Evolutionary conservation across 768 basidiomycete genomes (phyloP).

Genomic region (Lactarius vividus): DNA sequence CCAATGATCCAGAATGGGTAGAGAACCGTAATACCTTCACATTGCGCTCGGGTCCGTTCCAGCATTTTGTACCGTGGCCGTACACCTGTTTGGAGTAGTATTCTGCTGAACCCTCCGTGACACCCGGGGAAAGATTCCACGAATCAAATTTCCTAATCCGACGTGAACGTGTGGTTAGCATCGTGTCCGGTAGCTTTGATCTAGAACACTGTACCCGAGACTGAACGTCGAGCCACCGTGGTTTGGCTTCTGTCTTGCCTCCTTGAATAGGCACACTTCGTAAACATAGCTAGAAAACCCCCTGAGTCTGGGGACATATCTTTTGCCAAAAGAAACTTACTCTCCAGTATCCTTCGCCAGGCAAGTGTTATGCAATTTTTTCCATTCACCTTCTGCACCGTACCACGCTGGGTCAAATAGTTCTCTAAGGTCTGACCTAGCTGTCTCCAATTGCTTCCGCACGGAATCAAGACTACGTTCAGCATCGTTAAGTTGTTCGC

Average conservation of each 20-base stretch:
- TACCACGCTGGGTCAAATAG: conserved; percentile 67
- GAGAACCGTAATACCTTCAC: conserved; percentile 53
- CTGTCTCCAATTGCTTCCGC: conserved; percentile 51
- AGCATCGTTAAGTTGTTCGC: conserved; percentile 58
- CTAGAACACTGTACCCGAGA: conserved; percentile 64
- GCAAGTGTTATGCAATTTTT: conserved; percentile 85
- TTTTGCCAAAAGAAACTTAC: conserved; percentile 48
- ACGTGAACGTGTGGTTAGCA: neutral
- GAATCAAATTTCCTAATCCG: conserved; percentile 62
- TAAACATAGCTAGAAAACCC: conserved; percentile 74
- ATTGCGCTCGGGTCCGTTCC: conserved; percentile 93
- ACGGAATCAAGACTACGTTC: conserved; percentile 55
- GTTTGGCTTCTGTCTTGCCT: conserved; percentile 85
- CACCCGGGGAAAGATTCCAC: conserved; percentile 69
- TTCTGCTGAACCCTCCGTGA: conserved; percentile 56
- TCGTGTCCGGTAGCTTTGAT: neutral
- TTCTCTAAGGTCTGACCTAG: conserved; percentile 56
- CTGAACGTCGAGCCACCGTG: conserved; percentile 70
- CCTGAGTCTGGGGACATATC: neutral
- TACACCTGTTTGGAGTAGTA: conserved; percentile 86
- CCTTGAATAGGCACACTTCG: conserved; percentile 87
- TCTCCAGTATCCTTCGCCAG: conserved; percentile 84
- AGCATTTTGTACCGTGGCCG: conserved; percentile 82
- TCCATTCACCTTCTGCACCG: conserved; percentile 88
- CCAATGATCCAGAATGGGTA: neutral